Evolutionary conservation across 495 filamentous ascomycete genomes (phyloP).

Genomic region (Hypoxylon fuscum): DNA sequence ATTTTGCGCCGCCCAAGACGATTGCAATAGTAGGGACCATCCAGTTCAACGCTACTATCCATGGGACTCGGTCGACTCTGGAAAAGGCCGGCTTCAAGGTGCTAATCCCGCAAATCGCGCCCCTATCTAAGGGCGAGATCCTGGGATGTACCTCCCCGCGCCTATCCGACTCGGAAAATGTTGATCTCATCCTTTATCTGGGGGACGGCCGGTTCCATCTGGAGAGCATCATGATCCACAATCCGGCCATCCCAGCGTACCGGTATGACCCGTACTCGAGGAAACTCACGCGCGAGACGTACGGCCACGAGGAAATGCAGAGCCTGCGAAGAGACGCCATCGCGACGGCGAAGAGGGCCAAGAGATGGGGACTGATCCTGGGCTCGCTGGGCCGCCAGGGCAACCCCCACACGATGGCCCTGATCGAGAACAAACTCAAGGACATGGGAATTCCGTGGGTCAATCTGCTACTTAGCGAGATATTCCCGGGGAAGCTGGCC

Average conservation of each 20-base stretch:
- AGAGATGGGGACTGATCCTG: conserved; percentile 93
- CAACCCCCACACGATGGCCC: conserved; percentile 88
- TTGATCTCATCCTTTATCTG: conserved; percentile 89
- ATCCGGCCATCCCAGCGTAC: conserved; percentile 88
- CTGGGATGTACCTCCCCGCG: conserved; percentile 92
- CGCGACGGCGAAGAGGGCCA: conserved; percentile 71
- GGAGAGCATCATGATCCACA: conserved; percentile 98
- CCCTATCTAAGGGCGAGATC: conserved; percentile 92
- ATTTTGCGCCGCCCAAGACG: conserved; percentile 83
- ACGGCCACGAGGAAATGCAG: conserved; percentile 90
- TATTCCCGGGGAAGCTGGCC: conserved; percentile 93
- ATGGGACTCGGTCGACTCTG: conserved; percentile 77
- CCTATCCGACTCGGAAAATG: conserved; percentile 60
- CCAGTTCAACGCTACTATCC: conserved; percentile 97
- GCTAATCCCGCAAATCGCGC: conserved; percentile 90
- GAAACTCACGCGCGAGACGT: conserved; percentile 87
- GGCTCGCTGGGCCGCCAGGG: conserved; percentile 93
- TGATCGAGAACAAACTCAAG: conserved; percentile 80
- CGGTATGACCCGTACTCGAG: conserved; percentile 97
- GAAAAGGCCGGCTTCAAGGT: conserved; percentile 84
- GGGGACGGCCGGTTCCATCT: conserved; percentile 98
- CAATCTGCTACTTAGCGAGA: conserved; percentile 87
- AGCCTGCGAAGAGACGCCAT: conserved; percentile 81
- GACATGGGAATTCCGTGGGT: conserved; percentile 77
- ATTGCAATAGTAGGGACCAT: conserved; percentile 96